Base-by-base conservation (phyloP, 2,329 filamentous ascomycete genomes). In the Proliferodiscus dingleyae region DNA sequence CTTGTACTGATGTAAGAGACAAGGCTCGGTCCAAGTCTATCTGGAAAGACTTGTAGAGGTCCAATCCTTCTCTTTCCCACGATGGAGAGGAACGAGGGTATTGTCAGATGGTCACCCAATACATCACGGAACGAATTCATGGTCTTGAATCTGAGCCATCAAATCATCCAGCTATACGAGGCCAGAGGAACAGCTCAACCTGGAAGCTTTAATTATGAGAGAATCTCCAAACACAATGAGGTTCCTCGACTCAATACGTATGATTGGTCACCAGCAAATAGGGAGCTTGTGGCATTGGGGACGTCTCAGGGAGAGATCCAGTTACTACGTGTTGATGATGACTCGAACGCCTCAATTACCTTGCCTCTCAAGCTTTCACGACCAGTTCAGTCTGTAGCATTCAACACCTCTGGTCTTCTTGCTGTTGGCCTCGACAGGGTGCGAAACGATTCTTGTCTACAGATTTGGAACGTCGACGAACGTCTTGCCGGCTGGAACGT, bases 381-480 rank as follows among this genome's bases (percentile, higher is more conserved):
- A 36, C 84, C 84, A 34, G 91, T 86, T 58, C 88, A 91, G 58
- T 85, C 87, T 1, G 85, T 93, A 32, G 83, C 87, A 3, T 89
- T 93, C 67, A 91, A 82, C 60, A 81, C 78, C 3, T 74, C 72
- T 4, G 83, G 85, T 15, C 72, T 86, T 45, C 70, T 94, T 41
- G 88, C 87, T 8, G 86, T 89, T 22, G 88, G 86, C 1, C 71
- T 93, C 41, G 88, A 93, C 58, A 77, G 86, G 56, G 87, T 90
- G 19, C 78, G 88, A 24, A 89, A 87, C 65, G 88, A 93, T 61
- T 80, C 85, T 52, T 89, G 85, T 57, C 73, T 94, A 39, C 87
- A 91, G 58, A 83, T 93, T 23, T 93, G 87, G 78, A 87, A 94
- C 63, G 74, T 89, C 44, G 83, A 78, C 55, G 78, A 62, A 50